phyloP scores from a whole-genome alignment of 2,329 filamentous ascomycete genomes.

The Penicillium sp. region DNA sequence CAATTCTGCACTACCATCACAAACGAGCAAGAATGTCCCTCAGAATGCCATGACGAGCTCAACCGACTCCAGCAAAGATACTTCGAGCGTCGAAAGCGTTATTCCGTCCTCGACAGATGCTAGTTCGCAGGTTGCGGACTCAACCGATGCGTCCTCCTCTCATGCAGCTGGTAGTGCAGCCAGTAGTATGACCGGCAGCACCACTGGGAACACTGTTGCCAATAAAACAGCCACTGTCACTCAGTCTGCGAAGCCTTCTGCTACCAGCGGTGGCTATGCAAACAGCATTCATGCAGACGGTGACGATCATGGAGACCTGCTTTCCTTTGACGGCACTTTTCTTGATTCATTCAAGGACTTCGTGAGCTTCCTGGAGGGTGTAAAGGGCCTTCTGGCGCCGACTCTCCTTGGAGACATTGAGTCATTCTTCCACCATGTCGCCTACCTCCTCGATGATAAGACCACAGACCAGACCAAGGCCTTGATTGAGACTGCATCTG shows the following conservation, averaged over 20 bases:
- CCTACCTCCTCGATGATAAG: constrained; percentile 37
- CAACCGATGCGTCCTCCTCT: not conserved
- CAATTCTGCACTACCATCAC: not conserved
- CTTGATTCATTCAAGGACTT: constrained; percentile 14
- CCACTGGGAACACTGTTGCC: not conserved
- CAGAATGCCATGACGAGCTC: not conserved
- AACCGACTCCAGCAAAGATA: not conserved
- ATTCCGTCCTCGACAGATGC: not conserved
- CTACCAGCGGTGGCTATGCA: constrained; percentile 4
- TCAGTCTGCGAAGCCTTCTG: constrained; percentile 3
- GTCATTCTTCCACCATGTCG: constrained; percentile 40
- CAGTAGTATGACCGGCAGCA: not conserved
- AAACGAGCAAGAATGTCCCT: not conserved
- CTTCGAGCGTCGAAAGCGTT: not conserved
- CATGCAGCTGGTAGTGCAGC: not conserved
- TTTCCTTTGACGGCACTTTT: constrained; percentile 9
- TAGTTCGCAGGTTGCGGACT: not conserved
- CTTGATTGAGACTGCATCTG: constrained; percentile 29
- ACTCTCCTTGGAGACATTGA: constrained; percentile 35
- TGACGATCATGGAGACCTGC: constrained; percentile 1
- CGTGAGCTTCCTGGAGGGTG: constrained; percentile 34
- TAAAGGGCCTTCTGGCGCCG: constrained; percentile 33
- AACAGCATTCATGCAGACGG: constrained; percentile 4
- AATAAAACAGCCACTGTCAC: constrained; percentile 10
- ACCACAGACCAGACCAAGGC: constrained; percentile 36